Evolutionary conservation across 495 filamentous ascomycete species (phyloP), one percentile per base, ranked within the genome.

Genomic region (Aspergillus egyptiacus): DNA sequence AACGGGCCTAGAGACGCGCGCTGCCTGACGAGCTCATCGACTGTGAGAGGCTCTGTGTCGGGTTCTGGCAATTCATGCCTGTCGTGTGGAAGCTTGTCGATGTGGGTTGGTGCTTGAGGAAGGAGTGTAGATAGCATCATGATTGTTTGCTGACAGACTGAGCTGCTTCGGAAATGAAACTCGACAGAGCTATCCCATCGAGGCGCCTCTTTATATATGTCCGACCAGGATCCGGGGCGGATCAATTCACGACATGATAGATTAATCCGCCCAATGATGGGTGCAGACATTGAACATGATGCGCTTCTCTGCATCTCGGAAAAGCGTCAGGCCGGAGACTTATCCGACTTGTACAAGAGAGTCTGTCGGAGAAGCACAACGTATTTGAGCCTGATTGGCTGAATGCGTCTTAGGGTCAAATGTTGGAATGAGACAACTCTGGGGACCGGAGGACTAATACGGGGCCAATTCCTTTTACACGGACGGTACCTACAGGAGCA

Each of bases 21-120:
- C 15, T 59, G 52, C 28, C 63, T 56, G 27, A 68, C 53, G 25
- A 68, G 55, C 39, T 66, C 62, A 36, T 68, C 60, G 20, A 66
- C 51, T 6, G 59, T 62, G 25, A 52, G 18, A 14, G 54, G 50
- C 15, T 53, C 54, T 4, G 24, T 15, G 11, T 45, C 38, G 5
- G 41, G n/a, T 13, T 27, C 31, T 15, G 39, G 10, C 5, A 27
- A 9, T 13, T 37, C 10, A 13, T 32, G 7, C 27, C 32, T 43
- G 27, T 48, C 48, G 31, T 55, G 46, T 11, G 22, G 32, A 19
- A 41, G 10, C 9, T 36, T 30, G 15, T 42, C 34, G 17, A 42
- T 41, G 15, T 54, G 14, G n/a, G 47, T 38, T 32, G 50, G 42
- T 35, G 40, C 18, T 20, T 55, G 50, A 11, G 51, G 39, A 24